These are phyloP conservation scores for Tripidium arundinaceum DNA, from an alignment of 202 grass and related monocot genomes.

Conservation along the genomic window DNA sequence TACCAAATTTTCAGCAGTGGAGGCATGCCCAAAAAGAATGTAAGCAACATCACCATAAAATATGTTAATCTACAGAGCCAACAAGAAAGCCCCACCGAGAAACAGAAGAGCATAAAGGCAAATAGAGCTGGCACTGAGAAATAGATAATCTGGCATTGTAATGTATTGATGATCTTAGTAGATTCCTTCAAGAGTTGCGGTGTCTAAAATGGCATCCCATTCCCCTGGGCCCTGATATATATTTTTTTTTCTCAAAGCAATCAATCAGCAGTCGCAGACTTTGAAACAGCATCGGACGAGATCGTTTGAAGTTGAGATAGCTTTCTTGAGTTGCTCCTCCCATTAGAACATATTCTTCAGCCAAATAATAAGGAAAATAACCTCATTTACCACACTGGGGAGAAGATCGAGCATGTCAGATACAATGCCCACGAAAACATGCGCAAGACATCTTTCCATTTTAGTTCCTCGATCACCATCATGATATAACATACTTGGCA, in stretches of 20 bases:
- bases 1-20: background rate
- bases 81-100: background rate
- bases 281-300: background rate
- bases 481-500: background rate
- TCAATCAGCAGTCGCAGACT: background rate
- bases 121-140: background rate
- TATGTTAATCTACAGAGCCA: background rate
- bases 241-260: background rate
- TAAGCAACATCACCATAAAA: background rate
- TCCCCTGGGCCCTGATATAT: background rate
- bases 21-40: background rate
- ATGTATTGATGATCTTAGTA: background rate
- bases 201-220: background rate
- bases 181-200: background rate
- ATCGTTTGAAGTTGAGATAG: background rate
- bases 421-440: background rate
- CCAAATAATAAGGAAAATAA: background rate
- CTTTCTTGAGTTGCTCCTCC: background rate
- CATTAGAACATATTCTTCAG: background rate
- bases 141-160: background rate
- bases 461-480: background rate
- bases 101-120: background rate
- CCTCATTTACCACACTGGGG: background rate
- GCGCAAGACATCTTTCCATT: background rate
- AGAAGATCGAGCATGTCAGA: background rate